A percentile compares a stretch with the other conserved stretches of the same genome.
phyloP scores from a whole-genome alignment of 306 rosid genomes.

The Cercis canadensis region DNA sequence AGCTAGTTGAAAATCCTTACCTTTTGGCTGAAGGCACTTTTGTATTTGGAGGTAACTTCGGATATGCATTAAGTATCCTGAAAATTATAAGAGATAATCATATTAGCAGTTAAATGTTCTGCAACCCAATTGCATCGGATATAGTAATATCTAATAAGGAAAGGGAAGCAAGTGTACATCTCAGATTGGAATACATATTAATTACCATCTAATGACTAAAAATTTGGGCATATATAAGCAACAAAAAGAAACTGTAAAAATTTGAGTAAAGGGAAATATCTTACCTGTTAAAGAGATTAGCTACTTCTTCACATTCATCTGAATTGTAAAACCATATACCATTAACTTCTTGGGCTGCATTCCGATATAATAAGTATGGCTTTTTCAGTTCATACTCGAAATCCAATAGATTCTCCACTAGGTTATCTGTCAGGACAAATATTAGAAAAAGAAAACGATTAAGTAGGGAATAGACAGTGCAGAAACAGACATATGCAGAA shows the following conservation, averaged over 20 bases:
- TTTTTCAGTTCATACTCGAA: slow-evolving; percentile 91
- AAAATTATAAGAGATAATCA: slow-evolving; percentile 23
- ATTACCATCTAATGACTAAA: slow-evolving; percentile 25
- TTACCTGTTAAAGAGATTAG: slow-evolving; percentile 83
- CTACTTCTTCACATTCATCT: slow-evolving; percentile 95
- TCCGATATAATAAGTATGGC: slow-evolving; percentile 87
- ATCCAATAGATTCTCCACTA: slow-evolving; percentile 93
- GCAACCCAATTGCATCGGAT: slow-evolving; percentile 12
- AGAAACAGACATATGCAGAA: slow-evolving; percentile 23
- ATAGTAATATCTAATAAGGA: neutral
- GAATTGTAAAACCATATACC: slow-evolving; percentile 97
- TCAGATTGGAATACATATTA: slow-evolving; percentile 12
- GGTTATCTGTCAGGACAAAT: slow-evolving; percentile 69
- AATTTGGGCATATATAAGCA: slow-evolving; percentile 17
- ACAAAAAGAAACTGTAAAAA: slow-evolving; percentile 24
- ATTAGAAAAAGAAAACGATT: slow-evolving; percentile 26
- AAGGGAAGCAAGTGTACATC: neutral
- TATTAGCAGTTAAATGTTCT: slow-evolving; percentile 19
- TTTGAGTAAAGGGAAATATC: slow-evolving; percentile 18
- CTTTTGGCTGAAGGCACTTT: slow-evolving; percentile 65
- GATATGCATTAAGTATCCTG: slow-evolving; percentile 85
- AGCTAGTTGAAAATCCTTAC: slow-evolving; percentile 44
- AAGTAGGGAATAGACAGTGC: slow-evolving; percentile 25
- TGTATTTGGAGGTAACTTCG: slow-evolving; percentile 73
- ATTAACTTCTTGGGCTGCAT: slow-evolving; percentile 93